Conservation (phyloP, 805 yeast species). For the Candida boleticola region DNA sequence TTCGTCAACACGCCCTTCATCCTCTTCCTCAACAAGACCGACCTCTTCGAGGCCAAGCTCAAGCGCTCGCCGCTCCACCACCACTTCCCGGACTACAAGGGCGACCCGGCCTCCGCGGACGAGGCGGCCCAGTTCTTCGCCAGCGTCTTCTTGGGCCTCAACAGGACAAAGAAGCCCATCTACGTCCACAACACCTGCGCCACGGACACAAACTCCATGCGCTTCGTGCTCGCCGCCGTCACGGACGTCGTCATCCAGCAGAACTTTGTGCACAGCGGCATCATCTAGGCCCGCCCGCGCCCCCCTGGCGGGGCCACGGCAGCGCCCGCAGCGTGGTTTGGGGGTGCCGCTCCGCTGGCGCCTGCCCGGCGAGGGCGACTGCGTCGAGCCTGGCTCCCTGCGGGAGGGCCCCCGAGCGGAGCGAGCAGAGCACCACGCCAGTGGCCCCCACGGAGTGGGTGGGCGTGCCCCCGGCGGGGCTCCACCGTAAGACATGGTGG, state of each 20-base stretch:
- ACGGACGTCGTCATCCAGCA: slow-evolving; percentile 88
- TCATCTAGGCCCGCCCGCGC: slow-evolving; percentile 52
- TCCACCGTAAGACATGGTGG: no score
- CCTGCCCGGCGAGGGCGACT: no score
- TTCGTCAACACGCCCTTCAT: slow-evolving; percentile 84
- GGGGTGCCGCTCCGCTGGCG: no score
- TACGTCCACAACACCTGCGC: slow-evolving; percentile 95
- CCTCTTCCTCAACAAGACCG: slow-evolving; percentile 85
- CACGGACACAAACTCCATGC: slow-evolving; percentile 86
- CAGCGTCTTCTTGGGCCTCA: slow-evolving; percentile 58
- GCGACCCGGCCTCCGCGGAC: slow-evolving; percentile 57
- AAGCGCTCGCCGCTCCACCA: slow-evolving; percentile 60
- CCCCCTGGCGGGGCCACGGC: no score
- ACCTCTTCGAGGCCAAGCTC: slow-evolving; percentile 73
- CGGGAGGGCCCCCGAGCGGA: no score
- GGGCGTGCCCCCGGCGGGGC: no score
- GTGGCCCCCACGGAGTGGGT: no score
- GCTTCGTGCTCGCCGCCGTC: slow-evolving; percentile 86
- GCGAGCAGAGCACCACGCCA: no score
- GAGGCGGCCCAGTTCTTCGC: slow-evolving; percentile 74
- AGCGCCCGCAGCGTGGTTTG: no score
- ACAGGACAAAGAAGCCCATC: slow-evolving; percentile 68
- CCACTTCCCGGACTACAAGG: slow-evolving; percentile 77
- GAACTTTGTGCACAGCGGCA: slow-evolving; percentile 74
- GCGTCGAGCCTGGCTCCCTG: no score